Conservation (phyloP, 2,329 filamentous ascomycete species). For the Leptographium lundbergii region DNA sequence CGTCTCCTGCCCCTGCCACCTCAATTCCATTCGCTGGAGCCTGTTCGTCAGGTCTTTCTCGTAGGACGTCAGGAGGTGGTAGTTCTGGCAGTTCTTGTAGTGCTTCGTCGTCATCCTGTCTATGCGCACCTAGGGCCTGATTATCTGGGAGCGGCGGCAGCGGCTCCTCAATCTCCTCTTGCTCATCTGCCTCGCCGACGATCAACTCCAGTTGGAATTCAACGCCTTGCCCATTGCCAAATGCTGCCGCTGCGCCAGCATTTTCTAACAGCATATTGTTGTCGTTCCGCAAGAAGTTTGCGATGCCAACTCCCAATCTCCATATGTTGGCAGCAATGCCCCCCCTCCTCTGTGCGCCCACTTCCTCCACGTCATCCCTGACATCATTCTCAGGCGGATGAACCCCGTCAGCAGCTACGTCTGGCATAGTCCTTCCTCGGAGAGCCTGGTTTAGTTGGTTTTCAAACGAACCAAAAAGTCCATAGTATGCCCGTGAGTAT, state of each 20-base stretch:
- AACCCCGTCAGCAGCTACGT: background rate
- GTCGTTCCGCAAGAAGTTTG: conserved; percentile 8
- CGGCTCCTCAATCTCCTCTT: conserved; percentile 21
- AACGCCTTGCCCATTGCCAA: background rate
- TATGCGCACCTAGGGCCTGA: background rate
- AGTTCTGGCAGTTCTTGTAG: background rate
- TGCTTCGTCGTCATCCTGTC: background rate
- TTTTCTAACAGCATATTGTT: conserved; percentile 5
- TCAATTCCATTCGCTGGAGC: conserved; percentile 1
- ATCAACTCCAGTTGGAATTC: conserved; percentile 10
- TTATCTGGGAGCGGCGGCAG: background rate
- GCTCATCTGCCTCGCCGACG: conserved; percentile 14
- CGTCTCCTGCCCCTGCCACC: conserved; percentile 16
- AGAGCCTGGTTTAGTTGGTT: conserved; percentile 34
- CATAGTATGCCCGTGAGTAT: conserved; percentile 33
- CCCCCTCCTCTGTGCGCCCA: background rate
- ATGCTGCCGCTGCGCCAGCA: background rate
- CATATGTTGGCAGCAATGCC: background rate
- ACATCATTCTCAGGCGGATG: background rate
- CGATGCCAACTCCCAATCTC: background rate
- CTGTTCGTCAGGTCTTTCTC: background rate
- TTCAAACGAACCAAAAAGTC: conserved; percentile 34
- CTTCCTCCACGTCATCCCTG: background rate
- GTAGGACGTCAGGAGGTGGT: background rate
- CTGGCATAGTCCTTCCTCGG: conserved; percentile 17